A percentile compares a stretch with the other conserved stretches of the same genome.
phyloP scores from a whole-genome alignment of 1,284 basidiomycete genomes.

The Marasmius tenuissimus region DNA sequence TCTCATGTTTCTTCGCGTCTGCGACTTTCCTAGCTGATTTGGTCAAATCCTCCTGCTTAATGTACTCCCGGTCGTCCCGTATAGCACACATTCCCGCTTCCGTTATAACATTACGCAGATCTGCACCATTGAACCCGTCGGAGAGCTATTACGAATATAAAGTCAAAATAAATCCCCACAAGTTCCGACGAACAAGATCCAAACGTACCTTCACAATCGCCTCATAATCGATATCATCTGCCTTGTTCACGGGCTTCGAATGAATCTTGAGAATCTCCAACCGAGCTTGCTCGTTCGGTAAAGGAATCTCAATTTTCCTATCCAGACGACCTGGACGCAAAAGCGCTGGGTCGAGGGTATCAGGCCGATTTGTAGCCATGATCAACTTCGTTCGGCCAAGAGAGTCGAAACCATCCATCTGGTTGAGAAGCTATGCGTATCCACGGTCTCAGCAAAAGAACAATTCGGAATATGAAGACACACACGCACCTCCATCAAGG shows the following conservation, averaged over 20 bases:
- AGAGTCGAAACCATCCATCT: constrained; percentile 99
- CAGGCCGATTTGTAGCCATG: constrained; percentile 97
- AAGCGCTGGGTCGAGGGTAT: constrained; percentile 96
- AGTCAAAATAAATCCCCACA: background rate
- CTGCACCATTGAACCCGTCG: constrained; percentile 94
- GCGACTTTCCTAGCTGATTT: constrained; percentile 98
- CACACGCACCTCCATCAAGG: constrained; percentile 87
- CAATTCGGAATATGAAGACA: background rate
- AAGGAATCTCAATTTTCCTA: constrained; percentile 96
- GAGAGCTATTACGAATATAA: constrained; percentile 56
- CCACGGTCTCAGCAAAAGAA: background rate
- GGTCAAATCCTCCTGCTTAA: constrained; percentile 93
- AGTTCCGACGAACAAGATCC: background rate
- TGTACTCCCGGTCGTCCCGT: constrained; percentile 90
- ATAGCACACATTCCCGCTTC: constrained; percentile 99
- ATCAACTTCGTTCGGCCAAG: constrained; percentile 96
- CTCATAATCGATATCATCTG: constrained; percentile 94
- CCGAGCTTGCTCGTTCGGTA: constrained; percentile 96
- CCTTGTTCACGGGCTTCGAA: constrained; percentile 91
- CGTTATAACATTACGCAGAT: constrained; percentile 95
- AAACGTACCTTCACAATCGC: constrained; percentile 87
- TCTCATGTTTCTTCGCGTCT: constrained; percentile 96
- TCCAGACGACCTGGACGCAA: constrained; percentile 95
- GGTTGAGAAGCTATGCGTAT: constrained; percentile 84
- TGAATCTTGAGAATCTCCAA: constrained; percentile 99